A percentile compares a stretch with the other conserved stretches of the same genome.
Evolutionary conservation across 2,329 filamentous ascomycete species (phyloP).

Genomic region (Clonostachys byssicola): DNA sequence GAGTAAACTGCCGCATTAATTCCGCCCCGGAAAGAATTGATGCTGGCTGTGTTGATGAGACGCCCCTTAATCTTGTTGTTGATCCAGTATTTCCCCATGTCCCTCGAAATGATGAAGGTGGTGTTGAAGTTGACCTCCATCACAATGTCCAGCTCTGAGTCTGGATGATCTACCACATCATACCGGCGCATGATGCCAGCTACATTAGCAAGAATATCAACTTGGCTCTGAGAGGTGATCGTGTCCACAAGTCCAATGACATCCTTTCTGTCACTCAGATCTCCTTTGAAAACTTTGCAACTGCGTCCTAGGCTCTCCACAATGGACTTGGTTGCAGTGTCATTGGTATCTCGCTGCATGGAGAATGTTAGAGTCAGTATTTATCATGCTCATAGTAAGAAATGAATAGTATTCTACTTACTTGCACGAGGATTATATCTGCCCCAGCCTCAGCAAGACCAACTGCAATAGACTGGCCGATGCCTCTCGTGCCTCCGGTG

Average conservation of each 20-base stretch:
- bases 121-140: background rate
- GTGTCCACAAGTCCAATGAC: too few relatives aligned
- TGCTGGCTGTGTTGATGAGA: background rate
- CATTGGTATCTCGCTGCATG: constrained; percentile 32
- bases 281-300: too few relatives aligned
- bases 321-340: constrained; percentile 50
- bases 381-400: too few relatives aligned
- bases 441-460: constrained; percentile 11
- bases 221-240: background rate
- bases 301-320: constrained; percentile 63
- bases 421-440: constrained; percentile 10
- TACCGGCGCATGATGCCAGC: background rate
- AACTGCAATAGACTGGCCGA: constrained; percentile 13
- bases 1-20: background rate
- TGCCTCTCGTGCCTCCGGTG: constrained; percentile 12
- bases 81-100: background rate
- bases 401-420: too few relatives aligned
- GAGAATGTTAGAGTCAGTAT: too few relatives aligned
- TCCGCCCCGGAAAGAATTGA: background rate
- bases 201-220: background rate
- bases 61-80: background rate
- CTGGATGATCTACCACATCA: background rate
- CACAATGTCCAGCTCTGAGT: background rate
- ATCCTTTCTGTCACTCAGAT: too few relatives aligned
- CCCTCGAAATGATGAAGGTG: background rate